phyloP scores from a whole-genome alignment of 2,329 filamentous ascomycete genomes.

The Fusarium armeniacum region DNA sequence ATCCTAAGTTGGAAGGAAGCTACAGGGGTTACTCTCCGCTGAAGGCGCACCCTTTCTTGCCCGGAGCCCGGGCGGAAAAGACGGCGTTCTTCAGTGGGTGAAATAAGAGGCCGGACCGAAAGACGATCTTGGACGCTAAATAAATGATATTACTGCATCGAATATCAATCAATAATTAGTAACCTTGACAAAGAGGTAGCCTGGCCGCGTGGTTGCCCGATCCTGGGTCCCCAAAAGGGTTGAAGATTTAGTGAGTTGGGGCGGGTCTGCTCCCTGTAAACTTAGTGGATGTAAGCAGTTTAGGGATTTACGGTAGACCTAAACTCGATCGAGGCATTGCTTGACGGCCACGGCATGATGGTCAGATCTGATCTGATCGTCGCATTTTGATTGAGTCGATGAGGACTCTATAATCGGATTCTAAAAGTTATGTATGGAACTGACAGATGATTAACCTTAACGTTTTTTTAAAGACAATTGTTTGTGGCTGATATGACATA shows the following conservation, averaged over 20 bases:
- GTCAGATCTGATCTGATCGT: background rate
- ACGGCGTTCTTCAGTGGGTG: constrained; percentile 8
- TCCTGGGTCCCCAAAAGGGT: background rate
- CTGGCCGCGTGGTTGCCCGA: background rate
- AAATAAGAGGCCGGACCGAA: background rate
- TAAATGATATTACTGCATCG: background rate
- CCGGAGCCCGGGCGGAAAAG: background rate
- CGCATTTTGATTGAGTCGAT: background rate
- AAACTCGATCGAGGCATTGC: constrained; percentile 31
- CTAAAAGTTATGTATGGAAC: too few species aligned
- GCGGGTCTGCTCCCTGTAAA: constrained; percentile 2
- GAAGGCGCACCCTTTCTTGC: background rate
- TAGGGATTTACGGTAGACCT: constrained; percentile 17
- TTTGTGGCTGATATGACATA: background rate
- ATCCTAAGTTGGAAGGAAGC: background rate
- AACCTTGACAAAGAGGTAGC: background rate
- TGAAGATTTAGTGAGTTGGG: constrained; percentile 13
- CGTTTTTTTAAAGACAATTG: background rate
- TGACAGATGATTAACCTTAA: background rate
- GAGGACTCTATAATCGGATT: background rate
- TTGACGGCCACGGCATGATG: background rate
- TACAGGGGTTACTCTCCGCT: background rate
- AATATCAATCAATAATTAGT: background rate
- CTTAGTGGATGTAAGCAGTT: constrained; percentile 18
- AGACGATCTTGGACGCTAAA: constrained; percentile 13